A percentile compares a stretch with the other conserved stretches of the same genome.
These are phyloP conservation scores for Dryadomyces sulphureus DNA, from an alignment of 2,329 filamentous ascomycete genomes.

Conservation along the genomic window DNA sequence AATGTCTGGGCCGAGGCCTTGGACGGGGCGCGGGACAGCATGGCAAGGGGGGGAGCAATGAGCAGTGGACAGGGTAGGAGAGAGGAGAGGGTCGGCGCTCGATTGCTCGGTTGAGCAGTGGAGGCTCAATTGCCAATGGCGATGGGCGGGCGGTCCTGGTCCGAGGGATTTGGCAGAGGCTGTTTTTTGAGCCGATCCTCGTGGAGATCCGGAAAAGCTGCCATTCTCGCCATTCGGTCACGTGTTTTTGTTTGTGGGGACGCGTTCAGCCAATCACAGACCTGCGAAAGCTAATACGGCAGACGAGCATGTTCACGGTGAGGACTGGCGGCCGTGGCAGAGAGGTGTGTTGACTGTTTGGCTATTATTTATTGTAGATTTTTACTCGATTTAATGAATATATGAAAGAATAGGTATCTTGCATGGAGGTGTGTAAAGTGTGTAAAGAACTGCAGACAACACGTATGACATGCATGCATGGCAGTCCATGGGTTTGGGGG, in stretches of 20 bases:
- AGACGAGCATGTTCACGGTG: not conserved
- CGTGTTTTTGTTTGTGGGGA: constrained; percentile 3
- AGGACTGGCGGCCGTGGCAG: not conserved
- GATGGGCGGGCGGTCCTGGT: not conserved
- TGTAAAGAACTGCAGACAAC: too few species aligned
- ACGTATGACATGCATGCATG: too few species aligned
- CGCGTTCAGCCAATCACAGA: constrained; percentile 6
- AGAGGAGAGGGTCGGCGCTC: not conserved
- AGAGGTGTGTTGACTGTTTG: too few species aligned
- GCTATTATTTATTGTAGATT: not conserved
- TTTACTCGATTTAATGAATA: not conserved
- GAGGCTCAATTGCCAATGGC: constrained; percentile 3
- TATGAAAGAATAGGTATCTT: not conserved
- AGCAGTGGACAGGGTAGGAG: not conserved
- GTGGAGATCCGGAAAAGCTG: constrained; percentile 10
- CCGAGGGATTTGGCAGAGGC: constrained; percentile 2
- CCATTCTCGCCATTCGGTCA: constrained; percentile 5
- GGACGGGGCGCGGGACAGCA: constrained; percentile 9
- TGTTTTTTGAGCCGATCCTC: constrained; percentile 2
- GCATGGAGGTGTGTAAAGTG: too few species aligned
- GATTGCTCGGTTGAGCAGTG: constrained; percentile 6
- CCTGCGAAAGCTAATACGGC: constrained; percentile 11
- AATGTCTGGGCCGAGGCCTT: constrained; percentile 21
- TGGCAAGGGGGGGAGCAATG: not conserved
- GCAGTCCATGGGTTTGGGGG: too few species aligned